These are phyloP conservation scores for Neurospora intermedia DNA, from an alignment of 495 filamentous ascomycete species.

Conservation along the genomic window DNA sequence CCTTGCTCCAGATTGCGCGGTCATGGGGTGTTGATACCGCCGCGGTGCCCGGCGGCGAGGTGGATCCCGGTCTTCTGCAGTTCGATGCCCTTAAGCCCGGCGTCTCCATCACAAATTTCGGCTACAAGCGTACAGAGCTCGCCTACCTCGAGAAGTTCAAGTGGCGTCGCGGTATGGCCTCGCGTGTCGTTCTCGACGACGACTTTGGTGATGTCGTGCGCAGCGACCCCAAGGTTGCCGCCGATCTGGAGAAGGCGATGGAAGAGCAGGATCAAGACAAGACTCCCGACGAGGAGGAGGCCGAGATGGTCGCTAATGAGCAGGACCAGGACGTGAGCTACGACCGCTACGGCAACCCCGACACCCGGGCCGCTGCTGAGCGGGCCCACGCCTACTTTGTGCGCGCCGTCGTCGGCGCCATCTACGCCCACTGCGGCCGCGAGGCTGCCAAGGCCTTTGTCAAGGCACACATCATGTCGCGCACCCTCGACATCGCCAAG, in stretches of 20 bases:
- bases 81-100: slow-evolving; percentile 54
- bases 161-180: slow-evolving; percentile 62
- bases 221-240: background rate
- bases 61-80: slow-evolving; percentile 89
- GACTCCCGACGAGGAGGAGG: slow-evolving; percentile 1
- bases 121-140: slow-evolving; percentile 28
- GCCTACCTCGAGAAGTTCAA: slow-evolving; percentile 31
- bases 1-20: slow-evolving; percentile 55
- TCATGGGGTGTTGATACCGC: slow-evolving; percentile 89
- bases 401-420: slow-evolving; percentile 66
- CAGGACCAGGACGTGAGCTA: slow-evolving; percentile 1
- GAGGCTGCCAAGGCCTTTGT: slow-evolving; percentile 69
- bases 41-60: slow-evolving; percentile 73
- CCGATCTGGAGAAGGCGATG: background rate
- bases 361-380: slow-evolving; percentile 17
- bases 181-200: slow-evolving; percentile 65
- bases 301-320: background rate
- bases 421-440: slow-evolving; percentile 70
- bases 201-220: slow-evolving; percentile 57
- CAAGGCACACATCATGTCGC: slow-evolving; percentile 66
- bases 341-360: slow-evolving; percentile 19
- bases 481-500: slow-evolving; percentile 61
- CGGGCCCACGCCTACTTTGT: slow-evolving; percentile 53
- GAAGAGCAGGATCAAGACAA: slow-evolving; percentile 1
- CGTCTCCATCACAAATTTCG: slow-evolving; percentile 31